A percentile compares a stretch with the other conserved stretches of the same genome.
Conservation (phyloP, 805 yeast species). For the Metschnikowia gelsemii region DNA sequence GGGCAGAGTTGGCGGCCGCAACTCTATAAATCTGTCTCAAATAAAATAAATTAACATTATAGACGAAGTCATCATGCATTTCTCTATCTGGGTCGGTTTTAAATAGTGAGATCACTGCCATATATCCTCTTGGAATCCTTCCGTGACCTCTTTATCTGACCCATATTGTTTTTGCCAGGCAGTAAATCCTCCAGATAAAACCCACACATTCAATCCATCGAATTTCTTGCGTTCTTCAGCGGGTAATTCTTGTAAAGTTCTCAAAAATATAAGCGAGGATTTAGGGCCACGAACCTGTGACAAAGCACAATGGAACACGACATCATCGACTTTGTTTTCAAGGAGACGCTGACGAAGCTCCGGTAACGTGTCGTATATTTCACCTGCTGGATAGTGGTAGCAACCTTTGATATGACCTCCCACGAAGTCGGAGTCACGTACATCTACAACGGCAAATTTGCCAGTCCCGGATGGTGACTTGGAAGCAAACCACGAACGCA, state of each 20-base stretch:
- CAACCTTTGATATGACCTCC: conserved; percentile 73
- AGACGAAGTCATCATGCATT: neutral
- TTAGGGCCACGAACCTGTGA: conserved; percentile 93
- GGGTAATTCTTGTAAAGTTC: conserved; percentile 40
- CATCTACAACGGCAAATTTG: conserved; percentile 66
- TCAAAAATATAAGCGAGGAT: conserved; percentile 63
- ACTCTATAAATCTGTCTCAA: too few relatives aligned
- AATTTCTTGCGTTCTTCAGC: conserved; percentile 24
- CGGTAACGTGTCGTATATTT: conserved; percentile 40
- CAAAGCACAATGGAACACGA: conserved; percentile 87
- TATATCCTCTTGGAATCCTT: conserved; percentile 35
- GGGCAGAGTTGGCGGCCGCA: neutral
- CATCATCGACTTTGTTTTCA: conserved; percentile 40
- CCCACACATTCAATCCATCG: conserved; percentile 54
- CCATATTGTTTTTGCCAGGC: conserved; percentile 82
- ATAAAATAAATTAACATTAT: conserved; percentile 2
- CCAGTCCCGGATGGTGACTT: conserved; percentile 38
- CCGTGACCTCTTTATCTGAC: conserved; percentile 61
- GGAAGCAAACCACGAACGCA: conserved; percentile 48
- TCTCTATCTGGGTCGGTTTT: neutral
- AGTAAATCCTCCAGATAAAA: conserved; percentile 81
- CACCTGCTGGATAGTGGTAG: conserved; percentile 53
- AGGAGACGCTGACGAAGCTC: conserved; percentile 36
- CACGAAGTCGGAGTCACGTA: conserved; percentile 75
- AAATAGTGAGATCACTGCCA: conserved; percentile 27